Evolutionary conservation across 2,329 filamentous ascomycete genomes (phyloP).

Genomic region (Bipolaris bicolor): DNA sequence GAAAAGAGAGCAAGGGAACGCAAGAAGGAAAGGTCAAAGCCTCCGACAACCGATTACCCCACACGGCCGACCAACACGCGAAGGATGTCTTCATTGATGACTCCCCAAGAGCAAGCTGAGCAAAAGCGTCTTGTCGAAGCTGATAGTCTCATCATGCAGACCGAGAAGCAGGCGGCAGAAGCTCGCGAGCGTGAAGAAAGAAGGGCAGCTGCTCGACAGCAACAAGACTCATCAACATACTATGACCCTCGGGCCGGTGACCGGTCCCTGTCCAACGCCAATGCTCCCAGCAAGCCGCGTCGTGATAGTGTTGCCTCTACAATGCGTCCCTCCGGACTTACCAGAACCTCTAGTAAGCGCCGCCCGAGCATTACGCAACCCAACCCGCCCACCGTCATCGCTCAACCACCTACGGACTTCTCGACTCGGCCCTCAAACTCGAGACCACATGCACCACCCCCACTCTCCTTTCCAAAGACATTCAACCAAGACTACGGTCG

Average conservation of each 20-base stretch:
- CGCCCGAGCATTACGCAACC: conserved; percentile 34
- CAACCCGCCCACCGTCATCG: conserved; percentile 22
- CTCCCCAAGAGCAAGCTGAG: conserved; percentile 23
- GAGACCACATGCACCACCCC: conserved; percentile 24
- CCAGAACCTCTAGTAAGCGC: conserved; percentile 26
- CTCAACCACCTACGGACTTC: conserved; percentile 22
- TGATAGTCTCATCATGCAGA: conserved; percentile 29
- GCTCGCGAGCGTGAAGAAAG: conserved; percentile 36
- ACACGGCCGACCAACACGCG: conserved; percentile 26
- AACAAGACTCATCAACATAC: conserved; percentile 33
- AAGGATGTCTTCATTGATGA: conserved; percentile 29
- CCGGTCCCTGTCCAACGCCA: conserved; percentile 19
- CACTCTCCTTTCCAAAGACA: conserved; percentile 27
- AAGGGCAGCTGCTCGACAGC: conserved; percentile 21
- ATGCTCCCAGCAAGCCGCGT: conserved; percentile 23
- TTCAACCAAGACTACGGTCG: conserved; percentile 22
- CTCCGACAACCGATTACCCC: conserved; percentile 23
- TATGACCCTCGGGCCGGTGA: conserved; percentile 32
- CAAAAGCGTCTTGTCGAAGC: conserved; percentile 29
- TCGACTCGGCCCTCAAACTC: conserved; percentile 23
- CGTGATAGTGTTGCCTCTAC: conserved; percentile 29
- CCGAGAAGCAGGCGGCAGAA: conserved; percentile 31
- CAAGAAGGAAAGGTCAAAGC: conserved; percentile 27
- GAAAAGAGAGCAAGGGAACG: conserved; percentile 20
- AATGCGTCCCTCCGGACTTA: conserved; percentile 19